These are phyloP conservation scores for Solanum megistacrolobum DNA, from an alignment of 257 asterid species.

Conservation along the genomic window DNA sequence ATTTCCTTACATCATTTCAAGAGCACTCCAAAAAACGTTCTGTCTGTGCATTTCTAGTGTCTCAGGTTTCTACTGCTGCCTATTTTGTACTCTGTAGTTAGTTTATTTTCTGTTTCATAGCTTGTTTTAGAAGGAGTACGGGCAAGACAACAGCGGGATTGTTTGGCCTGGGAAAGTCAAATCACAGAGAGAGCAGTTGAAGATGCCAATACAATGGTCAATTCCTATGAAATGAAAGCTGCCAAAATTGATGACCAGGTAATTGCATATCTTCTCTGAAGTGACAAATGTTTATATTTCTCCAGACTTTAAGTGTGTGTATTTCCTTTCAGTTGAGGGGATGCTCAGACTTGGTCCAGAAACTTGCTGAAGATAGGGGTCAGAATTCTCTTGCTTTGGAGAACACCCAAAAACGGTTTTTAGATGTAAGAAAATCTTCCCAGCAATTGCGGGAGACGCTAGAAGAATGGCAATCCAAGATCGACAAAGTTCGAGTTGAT, in stretches of 20 bases:
- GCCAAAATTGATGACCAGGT: conserved; percentile 91
- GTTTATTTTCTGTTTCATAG: conserved; percentile 31
- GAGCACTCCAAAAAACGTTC: neutral
- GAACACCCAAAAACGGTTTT: conserved; percentile 45
- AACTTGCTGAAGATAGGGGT: conserved; percentile 61
- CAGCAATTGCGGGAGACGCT: conserved; percentile 41
- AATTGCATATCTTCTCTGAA: conserved; percentile 1
- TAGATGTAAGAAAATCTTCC: conserved; percentile 51
- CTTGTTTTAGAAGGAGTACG: conserved; percentile 82
- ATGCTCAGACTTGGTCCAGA: conserved; percentile 60
- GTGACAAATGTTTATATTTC: neutral
- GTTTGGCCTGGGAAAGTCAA: conserved; percentile 56
- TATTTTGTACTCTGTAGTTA: neutral
- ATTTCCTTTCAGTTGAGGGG: conserved; percentile 63
- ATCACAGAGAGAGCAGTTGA: conserved; percentile 50
- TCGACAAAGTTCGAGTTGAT: conserved; percentile 41
- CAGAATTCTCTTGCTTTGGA: conserved; percentile 42
- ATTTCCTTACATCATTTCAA: neutral
- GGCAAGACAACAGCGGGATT: conserved; percentile 57
- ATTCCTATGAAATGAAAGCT: conserved; percentile 48
- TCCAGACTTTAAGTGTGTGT: conserved; percentile 5
- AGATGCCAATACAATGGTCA: conserved; percentile 51
- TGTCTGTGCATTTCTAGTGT: neutral
- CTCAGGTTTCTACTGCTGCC: neutral
- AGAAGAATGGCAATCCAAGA: conserved; percentile 68